These are phyloP conservation scores for Teunomyces pallodes DNA, from an alignment of 805 yeast species.

Conservation along the genomic window DNA sequence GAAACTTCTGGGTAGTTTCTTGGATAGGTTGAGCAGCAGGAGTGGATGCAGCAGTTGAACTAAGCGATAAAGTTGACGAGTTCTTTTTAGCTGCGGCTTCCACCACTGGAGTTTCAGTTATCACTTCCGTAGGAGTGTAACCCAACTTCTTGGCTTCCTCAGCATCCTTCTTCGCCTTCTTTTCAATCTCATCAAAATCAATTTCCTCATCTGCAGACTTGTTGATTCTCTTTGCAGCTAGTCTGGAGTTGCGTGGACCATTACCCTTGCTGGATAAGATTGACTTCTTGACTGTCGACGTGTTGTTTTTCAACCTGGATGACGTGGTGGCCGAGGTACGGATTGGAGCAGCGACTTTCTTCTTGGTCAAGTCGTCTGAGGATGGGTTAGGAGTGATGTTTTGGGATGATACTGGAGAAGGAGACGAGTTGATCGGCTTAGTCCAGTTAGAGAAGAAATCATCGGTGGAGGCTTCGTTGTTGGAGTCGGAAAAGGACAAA, in stretches of 20 bases:
- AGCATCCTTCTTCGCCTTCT: slow-evolving; percentile 79
- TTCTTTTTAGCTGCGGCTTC: slow-evolving; percentile 5
- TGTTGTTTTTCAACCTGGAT: slow-evolving; percentile 21
- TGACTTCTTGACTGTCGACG: slow-evolving; percentile 25
- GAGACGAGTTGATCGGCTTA: slow-evolving; percentile 60
- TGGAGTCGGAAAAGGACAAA: slow-evolving; percentile 31
- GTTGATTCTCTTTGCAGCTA: slow-evolving; percentile 48
- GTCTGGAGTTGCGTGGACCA: slow-evolving; percentile 52
- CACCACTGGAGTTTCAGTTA: not conserved
- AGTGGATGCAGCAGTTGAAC: not conserved
- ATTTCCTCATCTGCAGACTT: slow-evolving; percentile 49
- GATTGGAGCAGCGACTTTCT: slow-evolving; percentile 11
- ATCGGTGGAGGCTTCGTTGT: slow-evolving; percentile 53
- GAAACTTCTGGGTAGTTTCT: slow-evolving; percentile 65
- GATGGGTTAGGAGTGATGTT: slow-evolving; percentile 43
- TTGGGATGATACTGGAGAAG: slow-evolving; percentile 49
- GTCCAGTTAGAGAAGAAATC: slow-evolving; percentile 93
- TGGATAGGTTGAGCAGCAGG: slow-evolving; percentile 27
- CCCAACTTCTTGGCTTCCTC: slow-evolving; percentile 61
- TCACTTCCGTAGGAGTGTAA: slow-evolving; percentile 39
- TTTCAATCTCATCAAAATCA: slow-evolving; percentile 62
- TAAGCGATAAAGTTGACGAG: slow-evolving; percentile 14
- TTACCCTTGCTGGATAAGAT: slow-evolving; percentile 51
- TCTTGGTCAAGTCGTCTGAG: slow-evolving; percentile 28
- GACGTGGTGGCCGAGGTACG: slow-evolving; percentile 23